Evolutionary conservation across 768 basidiomycete genomes (phyloP).

Genomic region (Agrocybe pediades): DNA sequence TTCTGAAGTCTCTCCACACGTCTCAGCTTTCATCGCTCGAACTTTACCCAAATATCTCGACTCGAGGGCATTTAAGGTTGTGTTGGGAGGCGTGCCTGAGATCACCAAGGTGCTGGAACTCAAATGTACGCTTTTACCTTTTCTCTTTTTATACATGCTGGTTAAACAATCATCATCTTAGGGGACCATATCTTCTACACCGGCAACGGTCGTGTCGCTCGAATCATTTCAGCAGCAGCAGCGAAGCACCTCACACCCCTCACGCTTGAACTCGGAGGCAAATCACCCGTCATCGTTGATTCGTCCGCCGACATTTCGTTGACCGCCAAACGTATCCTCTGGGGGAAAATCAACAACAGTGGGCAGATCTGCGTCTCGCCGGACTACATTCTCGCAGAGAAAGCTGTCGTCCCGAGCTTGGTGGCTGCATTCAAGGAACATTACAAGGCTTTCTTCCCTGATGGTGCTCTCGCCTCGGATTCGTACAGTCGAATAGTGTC

Average conservation of each 20-base stretch:
- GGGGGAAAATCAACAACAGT: conserved; percentile 65
- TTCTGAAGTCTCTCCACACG: conserved; percentile 59
- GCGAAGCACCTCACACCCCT: conserved; percentile 55
- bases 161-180: conserved; percentile 8
- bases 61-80: conserved; percentile 49
- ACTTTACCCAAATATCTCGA: conserved; percentile 56
- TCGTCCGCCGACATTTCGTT: conserved; percentile 39
- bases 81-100: conserved; percentile 62
- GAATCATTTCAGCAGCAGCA: conserved; percentile 52
- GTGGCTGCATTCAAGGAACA: conserved; percentile 43
- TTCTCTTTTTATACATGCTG: not conserved
- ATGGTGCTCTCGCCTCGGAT: conserved; percentile 45
- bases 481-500: conserved; percentile 56
- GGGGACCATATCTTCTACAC: conserved; percentile 49
- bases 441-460: conserved; percentile 52
- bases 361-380: conserved; percentile 74
- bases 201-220: conserved; percentile 45
- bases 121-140: conserved; percentile 31
- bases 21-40: conserved; percentile 49
- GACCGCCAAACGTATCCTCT: conserved; percentile 65
- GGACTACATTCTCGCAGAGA: conserved; percentile 44
- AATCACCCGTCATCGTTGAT: conserved; percentile 48
- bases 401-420: conserved; percentile 46
- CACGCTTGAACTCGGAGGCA: conserved; percentile 59
- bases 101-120: conserved; percentile 52